Conservation (phyloP, 805 yeast genomes). For the Ogataea naganishii region DNA sequence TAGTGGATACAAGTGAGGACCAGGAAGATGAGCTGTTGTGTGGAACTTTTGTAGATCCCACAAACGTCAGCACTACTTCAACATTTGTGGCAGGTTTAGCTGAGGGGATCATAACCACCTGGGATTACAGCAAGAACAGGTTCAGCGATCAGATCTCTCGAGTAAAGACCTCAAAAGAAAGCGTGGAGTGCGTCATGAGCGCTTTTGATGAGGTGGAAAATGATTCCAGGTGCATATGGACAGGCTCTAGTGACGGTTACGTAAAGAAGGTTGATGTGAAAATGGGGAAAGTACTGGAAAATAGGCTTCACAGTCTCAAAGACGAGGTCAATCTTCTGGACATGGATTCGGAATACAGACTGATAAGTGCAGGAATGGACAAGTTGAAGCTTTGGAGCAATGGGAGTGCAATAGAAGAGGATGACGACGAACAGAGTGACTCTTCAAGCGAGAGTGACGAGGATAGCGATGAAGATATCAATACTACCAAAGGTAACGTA, state of each 20-base stretch:
- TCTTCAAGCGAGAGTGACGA: constrained; percentile 8
- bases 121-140: constrained; percentile 68
- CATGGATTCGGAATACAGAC: constrained; percentile 70
- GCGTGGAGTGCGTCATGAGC: constrained; percentile 63
- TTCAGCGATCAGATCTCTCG: constrained; percentile 74
- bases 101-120: constrained; percentile 78
- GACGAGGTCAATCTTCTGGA: constrained; percentile 79
- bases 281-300: constrained; percentile 54
- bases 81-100: constrained; percentile 72
- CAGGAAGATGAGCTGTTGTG: constrained; percentile 91
- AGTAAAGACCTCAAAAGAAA: constrained; percentile 56
- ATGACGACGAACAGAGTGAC: constrained; percentile 22
- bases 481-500: constrained; percentile 4
- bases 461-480: constrained; percentile 10
- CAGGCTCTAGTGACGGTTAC: constrained; percentile 73
- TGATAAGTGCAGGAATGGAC: constrained; percentile 81
- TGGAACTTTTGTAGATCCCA: constrained; percentile 58
- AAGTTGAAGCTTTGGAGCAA: constrained; percentile 67
- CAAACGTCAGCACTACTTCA: constrained; percentile 46
- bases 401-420: constrained; percentile 10
- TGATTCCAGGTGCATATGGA: constrained; percentile 49
- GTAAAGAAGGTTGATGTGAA: constrained; percentile 60
- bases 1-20: constrained; percentile 63
- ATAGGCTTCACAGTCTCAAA: constrained; percentile 51
- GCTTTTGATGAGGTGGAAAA: constrained; percentile 45